Percentiles rank a stretch among this genome's conserved stretches.
Evolutionary conservation across 495 filamentous ascomycete genomes (phyloP).

Genomic region (Hypoxylon trugodes): DNA sequence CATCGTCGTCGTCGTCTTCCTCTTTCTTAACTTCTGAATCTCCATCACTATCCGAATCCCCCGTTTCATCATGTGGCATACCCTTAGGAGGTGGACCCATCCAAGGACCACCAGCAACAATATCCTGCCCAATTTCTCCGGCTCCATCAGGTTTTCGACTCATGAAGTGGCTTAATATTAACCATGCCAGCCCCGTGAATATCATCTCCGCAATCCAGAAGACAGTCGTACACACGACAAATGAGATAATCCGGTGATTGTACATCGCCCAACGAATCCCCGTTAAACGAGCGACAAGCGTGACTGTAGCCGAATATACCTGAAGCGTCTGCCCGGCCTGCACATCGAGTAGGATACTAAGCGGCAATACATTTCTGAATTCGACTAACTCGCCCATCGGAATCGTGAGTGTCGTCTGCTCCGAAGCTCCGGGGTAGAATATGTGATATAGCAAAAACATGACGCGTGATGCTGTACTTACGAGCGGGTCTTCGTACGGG

Average conservation of each 20-base stretch:
- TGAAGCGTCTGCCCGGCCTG: slow-evolving; percentile 72
- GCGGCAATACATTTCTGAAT: slow-evolving; percentile 69
- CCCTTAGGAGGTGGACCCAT: background rate
- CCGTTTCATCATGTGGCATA: slow-evolving; percentile 1
- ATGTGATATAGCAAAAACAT: slow-evolving; percentile 56
- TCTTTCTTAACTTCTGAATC: slow-evolving; percentile 32
- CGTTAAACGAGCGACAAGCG: slow-evolving; percentile 73
- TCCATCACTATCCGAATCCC: slow-evolving; percentile 42
- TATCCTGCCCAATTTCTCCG: slow-evolving; percentile 43
- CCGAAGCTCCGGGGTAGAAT: slow-evolving; percentile 48
- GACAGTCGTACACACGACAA: slow-evolving; percentile 67
- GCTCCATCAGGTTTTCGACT: slow-evolving; percentile 20
- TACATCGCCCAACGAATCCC: slow-evolving; percentile 90
- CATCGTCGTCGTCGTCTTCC: slow-evolving; percentile 48
- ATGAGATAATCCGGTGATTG: slow-evolving; percentile 72
- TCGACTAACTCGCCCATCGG: slow-evolving; percentile 74
- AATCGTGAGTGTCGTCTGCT: slow-evolving; percentile 66
- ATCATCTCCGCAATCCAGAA: slow-evolving; percentile 81
- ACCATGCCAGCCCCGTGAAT: slow-evolving; percentile 67
- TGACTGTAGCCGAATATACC: slow-evolving; percentile 74
- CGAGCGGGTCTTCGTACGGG: slow-evolving; percentile 52
- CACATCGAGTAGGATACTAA: slow-evolving; percentile 68
- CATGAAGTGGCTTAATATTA: slow-evolving; percentile 48
- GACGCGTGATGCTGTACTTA: slow-evolving; percentile 49
- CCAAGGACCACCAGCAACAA: slow-evolving; percentile 30